Evolutionary conservation across 768 basidiomycete genomes (phyloP), one percentile per base, ranked within the genome.

Genomic region (Cyclocybe aegerita): DNA sequence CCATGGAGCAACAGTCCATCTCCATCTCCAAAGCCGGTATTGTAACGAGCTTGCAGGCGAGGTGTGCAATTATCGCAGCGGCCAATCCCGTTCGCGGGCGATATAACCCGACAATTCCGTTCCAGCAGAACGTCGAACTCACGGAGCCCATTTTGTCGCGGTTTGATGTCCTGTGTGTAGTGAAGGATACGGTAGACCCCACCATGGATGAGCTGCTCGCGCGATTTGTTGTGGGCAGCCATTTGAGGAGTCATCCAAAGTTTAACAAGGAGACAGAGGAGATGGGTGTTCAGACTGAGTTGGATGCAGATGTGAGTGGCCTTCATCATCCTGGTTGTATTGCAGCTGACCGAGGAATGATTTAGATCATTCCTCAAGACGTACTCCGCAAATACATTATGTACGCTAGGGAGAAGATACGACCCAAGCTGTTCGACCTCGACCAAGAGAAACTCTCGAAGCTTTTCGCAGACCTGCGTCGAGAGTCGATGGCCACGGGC

Each of bases 1-100:
- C 97, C 1, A 99, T 99, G 97, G 97, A 99, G 66, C 97, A 99
- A 71, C 97, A 98, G 67, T 90, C 93, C 9, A 99, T 99, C 58
- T 98, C 97, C 4, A 98, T 99, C 61, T 93, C 96, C 16, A 99
- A 99, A 65, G 97, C 97, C 11, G 97, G 97, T 38, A 99, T 99
- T 55, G 90, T 98, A 48, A 98, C 97, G n/a, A 90, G 91, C 11
- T 80, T 99, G 7, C 95, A 98, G 71, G 97, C 97, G 17, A 87
- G 97, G 14, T 98, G 96, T 70, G 94, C 95, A 5, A 93, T 99
- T 69, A 85, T 98, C 52, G 97, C 97, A 33, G 97, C 97, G 0
- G 97, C 97, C 46, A 99, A 99, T 74, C 97, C 97, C 16, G 86
- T 97, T 61, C 84, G 96, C 32, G 97, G 97, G 33, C 82, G 96